Conservation (phyloP, 2,329 filamentous ascomycete species). For the Grosmannia serpens region DNA sequence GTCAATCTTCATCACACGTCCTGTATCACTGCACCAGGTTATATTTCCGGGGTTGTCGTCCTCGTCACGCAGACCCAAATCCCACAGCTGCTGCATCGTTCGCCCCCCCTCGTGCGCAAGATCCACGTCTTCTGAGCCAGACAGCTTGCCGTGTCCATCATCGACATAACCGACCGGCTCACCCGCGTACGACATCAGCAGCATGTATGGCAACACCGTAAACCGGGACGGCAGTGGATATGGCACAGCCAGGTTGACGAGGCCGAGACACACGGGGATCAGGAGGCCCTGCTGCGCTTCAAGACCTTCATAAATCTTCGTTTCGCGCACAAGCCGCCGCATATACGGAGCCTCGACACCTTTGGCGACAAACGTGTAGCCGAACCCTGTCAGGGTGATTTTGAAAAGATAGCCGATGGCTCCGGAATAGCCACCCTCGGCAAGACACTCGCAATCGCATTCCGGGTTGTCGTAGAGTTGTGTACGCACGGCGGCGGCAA, state of each 20-base stretch:
- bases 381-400: constrained; percentile 5
- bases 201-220: constrained; percentile 4
- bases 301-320: constrained; percentile 2
- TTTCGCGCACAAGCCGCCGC: constrained; percentile 1
- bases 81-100: neutral
- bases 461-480: neutral
- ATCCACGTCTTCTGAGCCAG: too few species aligned
- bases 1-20: neutral
- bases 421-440: neutral
- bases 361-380: constrained; percentile 10
- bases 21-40: neutral
- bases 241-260: constrained; percentile 1
- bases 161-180: neutral
- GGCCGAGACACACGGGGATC: constrained; percentile 9
- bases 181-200: constrained; percentile 10
- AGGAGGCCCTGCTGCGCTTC: constrained; percentile 2
- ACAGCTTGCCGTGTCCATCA: neutral
- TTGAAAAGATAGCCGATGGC: constrained; percentile 9
- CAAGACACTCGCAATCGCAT: neutral
- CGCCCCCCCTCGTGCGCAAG: neutral
- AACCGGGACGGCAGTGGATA: constrained; percentile 3
- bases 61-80: neutral
- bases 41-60: neutral
- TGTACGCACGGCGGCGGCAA: neutral
- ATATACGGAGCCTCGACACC: neutral